phyloP scores from a whole-genome alignment of 139 green algal genomes.

The Chlorella sp. region DNA sequence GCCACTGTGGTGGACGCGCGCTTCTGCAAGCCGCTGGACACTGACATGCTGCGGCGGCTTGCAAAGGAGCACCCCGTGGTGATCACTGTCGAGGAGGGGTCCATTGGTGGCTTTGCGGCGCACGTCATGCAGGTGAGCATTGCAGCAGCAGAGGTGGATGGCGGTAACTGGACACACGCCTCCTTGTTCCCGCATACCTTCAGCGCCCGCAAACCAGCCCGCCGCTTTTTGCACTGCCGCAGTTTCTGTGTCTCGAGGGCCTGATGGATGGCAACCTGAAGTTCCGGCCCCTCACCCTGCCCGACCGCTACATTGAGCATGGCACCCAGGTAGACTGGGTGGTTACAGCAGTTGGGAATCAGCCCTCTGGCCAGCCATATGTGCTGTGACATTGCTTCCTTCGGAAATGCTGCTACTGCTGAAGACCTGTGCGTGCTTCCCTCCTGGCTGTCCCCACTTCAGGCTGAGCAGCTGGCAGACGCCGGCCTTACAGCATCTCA shows the following conservation, averaged over 20 bases:
- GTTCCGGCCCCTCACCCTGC: conserved; percentile 95
- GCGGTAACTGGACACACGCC: neutral
- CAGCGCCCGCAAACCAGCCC: neutral
- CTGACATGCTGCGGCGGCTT: conserved; percentile 66
- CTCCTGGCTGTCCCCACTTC: too few species aligned
- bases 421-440: neutral
- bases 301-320: conserved; percentile 95
- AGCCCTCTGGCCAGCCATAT: too few species aligned
- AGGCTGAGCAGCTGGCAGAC: conserved; percentile 88
- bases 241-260: conserved; percentile 90
- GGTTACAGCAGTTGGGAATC: too few species aligned
- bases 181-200: too few species aligned
- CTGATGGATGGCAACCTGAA: conserved; percentile 94
- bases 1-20: conserved; percentile 94
- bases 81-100: conserved; percentile 97
- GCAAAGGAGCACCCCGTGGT: conserved; percentile 89
- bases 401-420: neutral
- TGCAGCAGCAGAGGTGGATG: neutral
- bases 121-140: conserved; percentile 84
- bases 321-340: conserved; percentile 62
- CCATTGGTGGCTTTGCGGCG: conserved; percentile 95
- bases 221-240: conserved; percentile 19
- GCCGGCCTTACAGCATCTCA: conserved; percentile 89
- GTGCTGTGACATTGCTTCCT: neutral
- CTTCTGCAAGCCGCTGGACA: conserved; percentile 99